phyloP scores from a whole-genome alignment of 345 rosid genomes.

The Rhizophora apiculata region DNA sequence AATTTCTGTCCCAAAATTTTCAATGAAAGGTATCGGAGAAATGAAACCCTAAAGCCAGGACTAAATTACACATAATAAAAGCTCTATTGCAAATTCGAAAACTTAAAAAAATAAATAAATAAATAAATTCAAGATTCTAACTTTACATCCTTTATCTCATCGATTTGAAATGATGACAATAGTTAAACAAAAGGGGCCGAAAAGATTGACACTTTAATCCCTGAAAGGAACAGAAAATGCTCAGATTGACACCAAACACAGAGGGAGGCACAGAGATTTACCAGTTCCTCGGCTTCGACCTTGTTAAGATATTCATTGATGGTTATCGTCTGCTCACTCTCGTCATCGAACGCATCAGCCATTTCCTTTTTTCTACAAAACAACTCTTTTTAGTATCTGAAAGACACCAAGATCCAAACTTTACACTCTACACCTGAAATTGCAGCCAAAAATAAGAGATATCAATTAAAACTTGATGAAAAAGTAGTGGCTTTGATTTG shows the following conservation, averaged over 20 bases:
- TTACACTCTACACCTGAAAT: slow-evolving; percentile 10
- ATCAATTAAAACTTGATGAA: not conserved
- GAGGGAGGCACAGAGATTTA: slow-evolving; percentile 19
- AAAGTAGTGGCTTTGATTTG: not conserved
- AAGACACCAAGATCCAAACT: not conserved
- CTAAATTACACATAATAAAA: too few species aligned
- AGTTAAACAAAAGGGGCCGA: too few species aligned
- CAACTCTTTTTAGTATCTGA: not conserved
- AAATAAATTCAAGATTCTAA: too few species aligned
- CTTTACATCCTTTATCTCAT: too few species aligned
- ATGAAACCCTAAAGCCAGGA: too few species aligned
- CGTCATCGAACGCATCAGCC: slow-evolving; percentile 62
- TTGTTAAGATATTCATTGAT: slow-evolving; percentile 76
- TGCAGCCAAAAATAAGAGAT: not conserved
- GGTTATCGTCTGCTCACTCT: slow-evolving; percentile 60
- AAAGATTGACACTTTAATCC: not conserved
- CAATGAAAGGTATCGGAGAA: not conserved
- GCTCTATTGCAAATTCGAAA: too few species aligned
- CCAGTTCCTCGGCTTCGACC: slow-evolving; percentile 86
- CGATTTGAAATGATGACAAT: too few species aligned
- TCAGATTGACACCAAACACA: not conserved
- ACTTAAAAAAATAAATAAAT: too few species aligned
- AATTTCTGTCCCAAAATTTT: not conserved
- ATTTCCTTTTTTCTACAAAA: slow-evolving; percentile 18
- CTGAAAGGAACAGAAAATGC: not conserved